phyloP scores from a whole-genome alignment of 2,329 filamentous ascomycete genomes.

The Colletotrichum australisinense region DNA sequence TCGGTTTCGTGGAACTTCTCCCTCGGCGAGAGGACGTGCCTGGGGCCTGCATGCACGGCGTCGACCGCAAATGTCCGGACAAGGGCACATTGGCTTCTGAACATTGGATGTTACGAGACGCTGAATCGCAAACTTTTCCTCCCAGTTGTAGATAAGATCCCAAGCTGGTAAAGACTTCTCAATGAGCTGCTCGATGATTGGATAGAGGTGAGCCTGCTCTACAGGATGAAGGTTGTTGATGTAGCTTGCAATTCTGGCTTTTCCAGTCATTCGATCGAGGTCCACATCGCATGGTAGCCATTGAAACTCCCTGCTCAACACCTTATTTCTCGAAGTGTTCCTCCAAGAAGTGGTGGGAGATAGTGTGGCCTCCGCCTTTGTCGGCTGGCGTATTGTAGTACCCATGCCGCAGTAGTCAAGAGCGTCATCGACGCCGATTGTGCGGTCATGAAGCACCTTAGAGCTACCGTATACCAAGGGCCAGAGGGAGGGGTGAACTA shows the following conservation, averaged over 20 bases:
- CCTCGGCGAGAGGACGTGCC: no score
- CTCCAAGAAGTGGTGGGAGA: neutral
- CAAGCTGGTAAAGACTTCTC: constrained; percentile 56
- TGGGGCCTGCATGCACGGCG: no score
- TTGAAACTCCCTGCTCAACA: constrained; percentile 44
- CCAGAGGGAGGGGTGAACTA: constrained; percentile 74
- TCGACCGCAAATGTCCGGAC: no score
- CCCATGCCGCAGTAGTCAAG: constrained; percentile 49
- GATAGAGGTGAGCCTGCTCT: constrained; percentile 51
- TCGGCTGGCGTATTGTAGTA: constrained; percentile 39
- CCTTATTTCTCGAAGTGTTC: neutral
- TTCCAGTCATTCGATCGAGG: constrained; percentile 44
- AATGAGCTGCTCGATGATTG: constrained; percentile 54
- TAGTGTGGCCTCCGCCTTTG: no score
- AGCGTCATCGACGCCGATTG: constrained; percentile 49
- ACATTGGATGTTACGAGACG: no score
- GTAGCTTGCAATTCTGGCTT: constrained; percentile 59
- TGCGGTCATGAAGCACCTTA: constrained; percentile 44
- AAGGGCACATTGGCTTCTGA: no score
- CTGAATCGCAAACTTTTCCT: no score
- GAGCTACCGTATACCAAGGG: constrained; percentile 66
- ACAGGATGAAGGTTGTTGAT: constrained; percentile 65
- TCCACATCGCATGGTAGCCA: constrained; percentile 64
- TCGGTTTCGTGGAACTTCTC: no score
- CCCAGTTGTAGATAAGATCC: constrained; percentile 52